Conservation (phyloP, 768 basidiomycete species). For the Lentinus tigrinus region DNA sequence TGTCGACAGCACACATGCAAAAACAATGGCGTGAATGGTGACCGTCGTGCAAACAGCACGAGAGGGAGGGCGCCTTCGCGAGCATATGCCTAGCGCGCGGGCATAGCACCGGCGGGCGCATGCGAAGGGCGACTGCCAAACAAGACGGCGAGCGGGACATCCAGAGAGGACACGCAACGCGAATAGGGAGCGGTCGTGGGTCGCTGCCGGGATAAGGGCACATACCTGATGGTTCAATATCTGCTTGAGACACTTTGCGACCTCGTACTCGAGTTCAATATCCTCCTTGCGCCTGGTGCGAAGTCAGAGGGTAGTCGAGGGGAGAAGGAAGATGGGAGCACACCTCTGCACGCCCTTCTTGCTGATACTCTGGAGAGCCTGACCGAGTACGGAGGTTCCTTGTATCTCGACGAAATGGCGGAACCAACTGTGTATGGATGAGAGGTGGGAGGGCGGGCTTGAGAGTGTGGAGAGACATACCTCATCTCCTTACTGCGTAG, state of each 20-base stretch:
- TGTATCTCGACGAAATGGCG: conserved; percentile 69
- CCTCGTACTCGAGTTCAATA: conserved; percentile 76
- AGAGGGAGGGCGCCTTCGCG: not conserved
- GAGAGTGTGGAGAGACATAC: conserved; percentile 39
- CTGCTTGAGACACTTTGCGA: conserved; percentile 82
- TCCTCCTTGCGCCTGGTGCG: conserved; percentile 57
- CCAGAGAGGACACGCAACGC: not conserved
- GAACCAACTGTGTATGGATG: conserved; percentile 66
- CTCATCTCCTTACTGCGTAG: conserved; percentile 78
- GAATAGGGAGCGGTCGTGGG: no score
- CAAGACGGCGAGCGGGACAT: no score
- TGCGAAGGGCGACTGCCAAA: not conserved
- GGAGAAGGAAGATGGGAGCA: conserved; percentile 13
- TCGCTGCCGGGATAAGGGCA: conserved; percentile 6
- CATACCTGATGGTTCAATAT: conserved; percentile 70
- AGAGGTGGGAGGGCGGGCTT: not conserved
- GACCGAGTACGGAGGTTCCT: conserved; percentile 84
- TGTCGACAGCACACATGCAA: no score
- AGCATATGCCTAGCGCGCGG: no score
- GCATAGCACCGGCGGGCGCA: no score
- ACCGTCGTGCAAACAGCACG: no score
- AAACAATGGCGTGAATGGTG: no score
- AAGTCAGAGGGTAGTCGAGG: conserved; percentile 15
- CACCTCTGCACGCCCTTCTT: conserved; percentile 67
- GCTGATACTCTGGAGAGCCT: conserved; percentile 73